phyloP scores from a whole-genome alignment of 2,329 filamentous ascomycete species.

The Penicillium sp. region DNA sequence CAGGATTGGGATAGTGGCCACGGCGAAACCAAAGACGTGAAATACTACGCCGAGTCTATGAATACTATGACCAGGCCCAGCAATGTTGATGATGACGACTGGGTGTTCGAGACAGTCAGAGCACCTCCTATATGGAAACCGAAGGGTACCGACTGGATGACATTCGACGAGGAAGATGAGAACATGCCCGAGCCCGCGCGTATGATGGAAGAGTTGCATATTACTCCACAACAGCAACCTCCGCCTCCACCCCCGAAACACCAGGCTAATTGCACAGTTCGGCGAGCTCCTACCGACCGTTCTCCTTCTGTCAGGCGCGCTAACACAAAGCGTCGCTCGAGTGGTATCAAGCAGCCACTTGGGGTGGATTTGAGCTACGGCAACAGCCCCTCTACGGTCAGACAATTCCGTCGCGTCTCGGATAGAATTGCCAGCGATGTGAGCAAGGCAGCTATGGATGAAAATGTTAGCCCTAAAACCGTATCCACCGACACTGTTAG shows the following conservation, averaged over 20 bases:
- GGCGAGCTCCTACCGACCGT: constrained; percentile 43
- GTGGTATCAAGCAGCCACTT: constrained; percentile 68
- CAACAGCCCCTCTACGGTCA: constrained; percentile 85
- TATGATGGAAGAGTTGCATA: constrained; percentile 39
- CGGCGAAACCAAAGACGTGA: constrained; percentile 64
- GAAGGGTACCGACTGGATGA: constrained; percentile 49
- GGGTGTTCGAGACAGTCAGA: constrained; percentile 94
- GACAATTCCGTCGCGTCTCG: constrained; percentile 85
- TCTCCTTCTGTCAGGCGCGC: constrained; percentile 43
- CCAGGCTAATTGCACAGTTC: constrained; percentile 57
- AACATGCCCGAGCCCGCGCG: constrained; percentile 31
- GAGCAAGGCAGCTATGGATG: constrained; percentile 34
- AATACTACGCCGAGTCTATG: constrained; percentile 92
- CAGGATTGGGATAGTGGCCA: constrained; percentile 76
- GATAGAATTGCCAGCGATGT: constrained; percentile 51
- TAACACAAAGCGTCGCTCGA: constrained; percentile 43
- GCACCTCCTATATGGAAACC: constrained; percentile 58
- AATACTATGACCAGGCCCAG: constrained; percentile 59
- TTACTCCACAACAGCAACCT: constrained; percentile 35
- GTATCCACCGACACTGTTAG: constrained; percentile 42
- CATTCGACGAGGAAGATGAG: constrained; percentile 32
- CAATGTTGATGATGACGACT: constrained; percentile 75
- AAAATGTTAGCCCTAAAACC: constrained; percentile 40
- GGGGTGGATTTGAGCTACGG: constrained; percentile 90
- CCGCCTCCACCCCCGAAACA: constrained; percentile 46